Evolutionary conservation across 768 basidiomycete genomes (phyloP).

Genomic region (Lactifluus piperatus): DNA sequence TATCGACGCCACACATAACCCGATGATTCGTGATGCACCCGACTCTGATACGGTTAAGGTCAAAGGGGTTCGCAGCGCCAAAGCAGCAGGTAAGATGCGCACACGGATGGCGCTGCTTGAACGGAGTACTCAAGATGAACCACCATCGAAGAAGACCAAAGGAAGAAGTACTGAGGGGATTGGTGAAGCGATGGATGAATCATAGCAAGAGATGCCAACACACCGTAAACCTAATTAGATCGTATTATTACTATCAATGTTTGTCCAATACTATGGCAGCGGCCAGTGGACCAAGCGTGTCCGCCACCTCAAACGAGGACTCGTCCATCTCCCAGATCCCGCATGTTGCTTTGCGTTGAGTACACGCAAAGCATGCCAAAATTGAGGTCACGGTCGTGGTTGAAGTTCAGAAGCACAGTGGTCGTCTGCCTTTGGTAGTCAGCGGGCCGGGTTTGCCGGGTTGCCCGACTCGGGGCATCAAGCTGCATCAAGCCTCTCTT

Average conservation of each 20-base stretch:
- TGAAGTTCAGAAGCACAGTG: background rate
- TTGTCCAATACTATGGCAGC: conserved; percentile 20
- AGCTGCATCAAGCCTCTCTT: too few species aligned
- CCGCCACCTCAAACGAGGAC: conserved; percentile 22
- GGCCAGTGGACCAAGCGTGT: conserved; percentile 2
- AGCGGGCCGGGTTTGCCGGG: conserved; percentile 5
- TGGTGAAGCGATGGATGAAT: conserved; percentile 11
- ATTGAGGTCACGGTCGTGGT: conserved; percentile 15
- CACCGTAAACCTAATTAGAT: background rate
- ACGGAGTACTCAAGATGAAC: background rate
- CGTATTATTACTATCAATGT: background rate
- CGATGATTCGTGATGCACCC: conserved; percentile 28
- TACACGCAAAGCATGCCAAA: conserved; percentile 10
- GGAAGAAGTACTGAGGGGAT: background rate
- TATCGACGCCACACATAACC: conserved; percentile 37
- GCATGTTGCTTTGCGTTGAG: background rate
- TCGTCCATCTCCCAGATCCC: conserved; percentile 13
- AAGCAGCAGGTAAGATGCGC: conserved; percentile 20
- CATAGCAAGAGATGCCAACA: background rate
- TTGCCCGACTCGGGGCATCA: too few species aligned
- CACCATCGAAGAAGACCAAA: conserved; percentile 1
- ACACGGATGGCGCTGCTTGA: conserved; percentile 19
- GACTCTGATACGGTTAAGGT: conserved; percentile 11
- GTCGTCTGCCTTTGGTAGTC: too few species aligned
- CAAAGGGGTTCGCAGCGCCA: conserved; percentile 10